These are phyloP conservation scores for Fusarium sarcochroum DNA, from an alignment of 2,329 filamentous ascomycete species.

Conservation along the genomic window DNA sequence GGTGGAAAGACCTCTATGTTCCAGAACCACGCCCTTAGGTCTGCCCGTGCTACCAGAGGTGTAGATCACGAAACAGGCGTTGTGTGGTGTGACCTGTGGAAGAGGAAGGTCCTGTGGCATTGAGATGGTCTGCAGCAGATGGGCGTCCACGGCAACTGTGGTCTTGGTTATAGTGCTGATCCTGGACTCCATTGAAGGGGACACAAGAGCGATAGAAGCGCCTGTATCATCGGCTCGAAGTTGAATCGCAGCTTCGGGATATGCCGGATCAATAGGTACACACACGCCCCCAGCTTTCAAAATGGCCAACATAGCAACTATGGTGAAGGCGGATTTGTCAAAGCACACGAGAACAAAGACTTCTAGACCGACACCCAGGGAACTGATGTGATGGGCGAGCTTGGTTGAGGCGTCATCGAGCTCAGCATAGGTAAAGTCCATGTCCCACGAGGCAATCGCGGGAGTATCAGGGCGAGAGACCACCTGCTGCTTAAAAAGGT, in stretches of 20 bases:
- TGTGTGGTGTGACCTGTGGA: conserved; percentile 8
- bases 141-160: conserved; percentile 16
- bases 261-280: conserved; percentile 32
- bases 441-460: conserved; percentile 40
- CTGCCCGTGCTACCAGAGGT: conserved; percentile 37
- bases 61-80: conserved; percentile 41
- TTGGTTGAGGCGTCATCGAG: conserved; percentile 31
- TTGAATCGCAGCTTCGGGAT: conserved; percentile 39
- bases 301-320: conserved; percentile 35
- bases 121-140: conserved; percentile 1
- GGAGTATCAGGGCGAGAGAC: neutral
- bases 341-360: conserved; percentile 30
- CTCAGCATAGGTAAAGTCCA: conserved; percentile 32
- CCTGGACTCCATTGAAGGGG: conserved; percentile 3
- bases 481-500: conserved; percentile 23
- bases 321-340: conserved; percentile 34
- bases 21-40: conserved; percentile 36
- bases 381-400: conserved; percentile 22
- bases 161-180: conserved; percentile 21
- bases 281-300: conserved; percentile 37
- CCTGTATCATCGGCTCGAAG: conserved; percentile 29
- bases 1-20: conserved; percentile 35
- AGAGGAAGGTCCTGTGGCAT: neutral
- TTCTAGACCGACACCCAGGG: conserved; percentile 19
- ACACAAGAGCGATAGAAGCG: conserved; percentile 27